Evolutionary conservation across 495 filamentous ascomycete species (phyloP).

Genomic region (Hypoxylon lenormandii): DNA sequence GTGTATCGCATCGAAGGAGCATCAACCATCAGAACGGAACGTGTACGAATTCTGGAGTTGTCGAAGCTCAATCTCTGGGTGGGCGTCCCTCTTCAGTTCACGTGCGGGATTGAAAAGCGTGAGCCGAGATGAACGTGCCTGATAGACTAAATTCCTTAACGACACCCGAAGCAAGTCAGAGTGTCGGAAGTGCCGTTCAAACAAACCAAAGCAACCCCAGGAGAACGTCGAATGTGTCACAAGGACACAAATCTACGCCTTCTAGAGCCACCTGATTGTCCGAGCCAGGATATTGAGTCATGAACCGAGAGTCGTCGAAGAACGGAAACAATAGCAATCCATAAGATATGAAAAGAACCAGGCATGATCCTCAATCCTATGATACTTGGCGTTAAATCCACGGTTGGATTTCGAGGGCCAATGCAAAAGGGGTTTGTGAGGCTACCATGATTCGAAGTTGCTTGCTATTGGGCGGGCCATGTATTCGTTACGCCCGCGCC

Average conservation of each 20-base stretch:
- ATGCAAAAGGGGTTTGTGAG: constrained; percentile 39
- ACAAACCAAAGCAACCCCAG: constrained; percentile 35
- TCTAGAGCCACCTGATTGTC: constrained; percentile 37
- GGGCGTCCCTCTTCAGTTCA: constrained; percentile 16
- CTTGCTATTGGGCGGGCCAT: constrained; percentile 40
- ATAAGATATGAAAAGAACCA: constrained; percentile 52
- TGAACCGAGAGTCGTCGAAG: constrained; percentile 54
- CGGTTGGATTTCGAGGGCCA: constrained; percentile 39
- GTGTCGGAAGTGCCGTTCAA: constrained; percentile 54
- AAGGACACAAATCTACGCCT: constrained; percentile 40
- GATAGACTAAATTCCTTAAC: constrained; percentile 44
- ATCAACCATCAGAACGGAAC: constrained; percentile 18
- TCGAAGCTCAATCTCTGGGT: constrained; percentile 41
- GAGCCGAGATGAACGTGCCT: constrained; percentile 25
- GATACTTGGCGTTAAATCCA: constrained; percentile 45
- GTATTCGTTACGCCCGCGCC: constrained; percentile 42
- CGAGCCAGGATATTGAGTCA: constrained; percentile 52
- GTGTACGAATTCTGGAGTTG: constrained; percentile 6
- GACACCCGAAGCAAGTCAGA: constrained; percentile 41
- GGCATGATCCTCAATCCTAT: constrained; percentile 41
- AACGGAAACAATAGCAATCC: constrained; percentile 55
- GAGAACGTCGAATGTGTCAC: constrained; percentile 36
- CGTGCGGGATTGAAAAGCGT: constrained; percentile 1
- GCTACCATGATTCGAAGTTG: constrained; percentile 42
- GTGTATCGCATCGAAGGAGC: constrained; percentile 50